Conservation (phyloP, 306 rosid species). For the Gleditsia sinensis region DNA sequence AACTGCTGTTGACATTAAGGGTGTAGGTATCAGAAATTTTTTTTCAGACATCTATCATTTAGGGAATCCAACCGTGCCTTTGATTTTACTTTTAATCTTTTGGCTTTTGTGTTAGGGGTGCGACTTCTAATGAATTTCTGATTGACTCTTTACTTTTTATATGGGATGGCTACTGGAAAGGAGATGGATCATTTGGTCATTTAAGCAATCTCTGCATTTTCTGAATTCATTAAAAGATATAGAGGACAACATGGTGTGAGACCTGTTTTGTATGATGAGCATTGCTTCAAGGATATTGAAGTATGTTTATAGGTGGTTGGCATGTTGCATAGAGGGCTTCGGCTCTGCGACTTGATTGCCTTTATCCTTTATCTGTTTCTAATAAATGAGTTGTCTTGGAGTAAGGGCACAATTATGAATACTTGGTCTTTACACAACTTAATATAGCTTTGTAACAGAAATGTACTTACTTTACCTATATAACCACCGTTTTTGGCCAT, state of each 20-base stretch:
- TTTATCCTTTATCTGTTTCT: not conserved
- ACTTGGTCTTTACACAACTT: slow-evolving; percentile 25
- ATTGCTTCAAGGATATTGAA: slow-evolving; percentile 29
- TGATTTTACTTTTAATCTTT: not conserved
- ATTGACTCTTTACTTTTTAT: slow-evolving; percentile 1
- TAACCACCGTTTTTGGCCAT: not conserved
- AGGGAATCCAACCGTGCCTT: not conserved
- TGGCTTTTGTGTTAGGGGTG: not conserved
- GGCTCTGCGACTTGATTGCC: not conserved
- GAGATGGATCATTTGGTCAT: not conserved
- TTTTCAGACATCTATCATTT: not conserved
- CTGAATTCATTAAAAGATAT: slow-evolving; percentile 1
- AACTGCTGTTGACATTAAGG: slow-evolving; percentile 14
- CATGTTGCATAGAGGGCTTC: slow-evolving; percentile 21
- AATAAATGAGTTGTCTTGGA: slow-evolving; percentile 26
- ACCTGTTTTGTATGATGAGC: slow-evolving; percentile 33
- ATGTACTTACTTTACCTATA: not conserved
- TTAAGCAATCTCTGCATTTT: slow-evolving; percentile 23
- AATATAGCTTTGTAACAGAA: slow-evolving; percentile 4
- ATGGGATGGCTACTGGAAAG: slow-evolving; percentile 24
- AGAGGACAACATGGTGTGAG: slow-evolving; percentile 29
- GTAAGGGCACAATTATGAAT: slow-evolving; percentile 12
- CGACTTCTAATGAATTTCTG: slow-evolving; percentile 4
- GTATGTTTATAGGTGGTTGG: slow-evolving; percentile 23
- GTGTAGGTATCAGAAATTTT: slow-evolving; percentile 9